phyloP scores from a whole-genome alignment of 306 rosid genomes.

The Carpinus fangiana region DNA sequence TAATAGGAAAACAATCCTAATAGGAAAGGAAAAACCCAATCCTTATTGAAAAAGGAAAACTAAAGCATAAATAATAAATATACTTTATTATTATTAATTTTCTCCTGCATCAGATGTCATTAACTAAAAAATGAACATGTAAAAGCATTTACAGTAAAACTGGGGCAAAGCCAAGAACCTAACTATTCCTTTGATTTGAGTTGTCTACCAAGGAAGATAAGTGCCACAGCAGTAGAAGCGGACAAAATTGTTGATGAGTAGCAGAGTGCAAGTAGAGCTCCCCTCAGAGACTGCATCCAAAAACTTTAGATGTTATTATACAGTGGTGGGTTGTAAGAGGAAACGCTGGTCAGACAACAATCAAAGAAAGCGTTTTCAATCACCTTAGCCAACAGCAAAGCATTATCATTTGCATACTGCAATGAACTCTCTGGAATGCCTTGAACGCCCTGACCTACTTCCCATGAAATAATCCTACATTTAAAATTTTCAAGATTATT shows the following conservation, averaged over 20 bases:
- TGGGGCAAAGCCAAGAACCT: conserved; percentile 24
- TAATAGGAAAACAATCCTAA: too few relatives aligned
- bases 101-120: too few relatives aligned
- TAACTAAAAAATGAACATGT: conserved; percentile 16
- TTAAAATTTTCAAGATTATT: conserved; percentile 16
- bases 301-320: not conserved
- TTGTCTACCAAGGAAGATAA: conserved; percentile 73
- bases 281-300: conserved; percentile 68
- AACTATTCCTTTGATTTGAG: conserved; percentile 61
- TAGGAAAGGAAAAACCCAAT: too few relatives aligned
- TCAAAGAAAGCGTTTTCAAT: conserved; percentile 19
- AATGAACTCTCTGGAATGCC: conserved; percentile 68
- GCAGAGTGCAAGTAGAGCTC: conserved; percentile 69
- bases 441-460: conserved; percentile 78
- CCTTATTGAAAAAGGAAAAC: too few relatives aligned
- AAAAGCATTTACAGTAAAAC: conserved; percentile 32
- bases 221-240: conserved; percentile 59
- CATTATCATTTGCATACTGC: conserved; percentile 89
- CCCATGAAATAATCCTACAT: conserved; percentile 79
- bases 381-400: conserved; percentile 85
- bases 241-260: conserved; percentile 70
- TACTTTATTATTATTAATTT: too few relatives aligned
- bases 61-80: too few relatives aligned
- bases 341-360: conserved; percentile 7
- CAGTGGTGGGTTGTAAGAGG: not conserved